Conservation (phyloP, 768 basidiomycete species). For the Leccinum obscurum region DNA sequence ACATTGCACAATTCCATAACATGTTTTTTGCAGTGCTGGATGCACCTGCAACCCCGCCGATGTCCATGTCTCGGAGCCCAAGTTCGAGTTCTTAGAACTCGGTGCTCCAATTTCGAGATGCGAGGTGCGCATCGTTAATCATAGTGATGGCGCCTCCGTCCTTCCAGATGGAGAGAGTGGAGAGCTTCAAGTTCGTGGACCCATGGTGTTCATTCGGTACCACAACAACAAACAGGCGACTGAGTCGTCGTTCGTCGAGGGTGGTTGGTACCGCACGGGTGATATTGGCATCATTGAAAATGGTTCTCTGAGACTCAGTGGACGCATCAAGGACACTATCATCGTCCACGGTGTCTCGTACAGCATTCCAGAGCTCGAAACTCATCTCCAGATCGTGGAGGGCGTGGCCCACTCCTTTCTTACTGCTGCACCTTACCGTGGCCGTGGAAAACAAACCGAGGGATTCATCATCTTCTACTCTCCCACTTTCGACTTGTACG, state of each 20-base stretch:
- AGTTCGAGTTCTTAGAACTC: slow-evolving; percentile 1
- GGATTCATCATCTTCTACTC: slow-evolving; percentile 2
- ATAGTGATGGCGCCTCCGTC: not conserved
- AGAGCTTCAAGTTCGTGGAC: not conserved
- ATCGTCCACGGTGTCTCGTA: slow-evolving; percentile 32
- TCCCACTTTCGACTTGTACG: not conserved
- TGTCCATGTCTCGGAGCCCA: slow-evolving; percentile 10
- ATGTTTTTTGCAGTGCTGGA: not conserved
- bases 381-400: not conserved
- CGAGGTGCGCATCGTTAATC: not conserved
- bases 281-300: slow-evolving; percentile 35
- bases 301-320: slow-evolving; percentile 35
- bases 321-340: slow-evolving; percentile 42
- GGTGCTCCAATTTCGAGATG: not conserved
- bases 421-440: not conserved
- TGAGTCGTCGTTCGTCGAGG: not conserved
- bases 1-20: not conserved
- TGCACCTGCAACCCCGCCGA: slow-evolving; percentile 1
- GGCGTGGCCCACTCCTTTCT: not conserved
- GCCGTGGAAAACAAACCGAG: not conserved
- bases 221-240: not conserved
- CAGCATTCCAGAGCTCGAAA: not conserved
- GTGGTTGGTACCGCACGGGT: not conserved
- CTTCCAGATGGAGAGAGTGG: not conserved
- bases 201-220: not conserved